Evolutionary conservation across 176 grass and related monocot genomes (phyloP), one percentile per base, ranked within the genome.

Genomic region (Bolboschoenus planiculmis): DNA sequence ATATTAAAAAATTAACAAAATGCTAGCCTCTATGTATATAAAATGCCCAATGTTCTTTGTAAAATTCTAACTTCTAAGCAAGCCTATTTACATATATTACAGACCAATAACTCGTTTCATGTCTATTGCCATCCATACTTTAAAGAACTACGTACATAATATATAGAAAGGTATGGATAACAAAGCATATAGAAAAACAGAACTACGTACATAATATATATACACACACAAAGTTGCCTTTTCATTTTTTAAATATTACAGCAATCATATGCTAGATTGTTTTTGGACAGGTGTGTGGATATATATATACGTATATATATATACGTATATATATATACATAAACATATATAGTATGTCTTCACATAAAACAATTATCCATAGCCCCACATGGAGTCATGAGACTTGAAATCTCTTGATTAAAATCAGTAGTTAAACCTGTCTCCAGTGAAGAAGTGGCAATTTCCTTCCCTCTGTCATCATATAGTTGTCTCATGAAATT

Each of bases 361-460:
- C 18, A 76, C 14, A 76, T 51, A 31, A 53, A 50, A 33, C 44
- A 76, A 50, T 18, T 24, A 75, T 75, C 44, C 47, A 51, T 77
- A 77, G 46, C 14, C 42, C 72, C 72, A 53, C 72, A 33, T 73
- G 68, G 68, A 73, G n/a, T 73, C 26, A 77, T 77, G 26, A 77
- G 26, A 33, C 72, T 77, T 29, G 72, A 77, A 20, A 77, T 77
- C 46, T 77, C 72, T 77, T 77, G 72, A 77, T 77, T 53, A 33
- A 77, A 20, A 26, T 77, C 72, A 31, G 72, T 34, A 53, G 46
- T 77, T 77, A 53, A 77, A 51, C 72, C 72, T 77, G 72, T 77
- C 44, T 77, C 72, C 26, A 77, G 27, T 31, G 72, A 77, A 77
- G 72, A 77, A 31, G 72, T 77, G 11, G 33, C 46, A 77, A 77